Conservation (phyloP, 768 basidiomycete species). For the Mycena venus region DNA sequence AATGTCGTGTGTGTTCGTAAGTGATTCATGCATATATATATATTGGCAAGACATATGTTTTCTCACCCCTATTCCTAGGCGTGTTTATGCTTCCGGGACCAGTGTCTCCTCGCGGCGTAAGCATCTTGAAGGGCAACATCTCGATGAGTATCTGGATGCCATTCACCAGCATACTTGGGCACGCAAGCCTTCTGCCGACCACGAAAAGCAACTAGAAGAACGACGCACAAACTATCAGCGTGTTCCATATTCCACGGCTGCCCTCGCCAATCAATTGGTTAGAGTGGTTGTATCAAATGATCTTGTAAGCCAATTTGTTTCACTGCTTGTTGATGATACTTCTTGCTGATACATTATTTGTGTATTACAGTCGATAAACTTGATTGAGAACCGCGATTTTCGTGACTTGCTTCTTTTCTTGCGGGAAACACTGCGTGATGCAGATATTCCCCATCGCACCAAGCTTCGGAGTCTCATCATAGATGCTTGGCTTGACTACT, state of each 20-base stretch:
- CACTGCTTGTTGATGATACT: not conserved
- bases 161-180: not conserved
- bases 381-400: slow-evolving; percentile 43
- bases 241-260: not conserved
- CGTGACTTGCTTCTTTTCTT: slow-evolving; percentile 39
- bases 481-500: slow-evolving; percentile 37
- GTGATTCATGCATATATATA: not conserved
- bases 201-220: slow-evolving; percentile 4
- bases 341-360: not conserved
- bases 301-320: not conserved
- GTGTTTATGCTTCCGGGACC: slow-evolving; percentile 2
- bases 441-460: slow-evolving; percentile 39
- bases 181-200: not conserved
- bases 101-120: not conserved
- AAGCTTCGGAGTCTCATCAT: slow-evolving; percentile 35
- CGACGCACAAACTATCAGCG: not conserved
- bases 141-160: not conserved
- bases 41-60: not conserved
- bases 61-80: not conserved
- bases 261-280: not conserved
- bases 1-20: not conserved
- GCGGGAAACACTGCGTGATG: slow-evolving; percentile 34
- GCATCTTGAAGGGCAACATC: not conserved
- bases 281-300: slow-evolving; percentile 7
- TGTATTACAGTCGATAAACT: slow-evolving; percentile 39